Evolutionary conservation across 2,329 filamentous ascomycete species (phyloP).

Genomic region (Scedosporium dehoogii): DNA sequence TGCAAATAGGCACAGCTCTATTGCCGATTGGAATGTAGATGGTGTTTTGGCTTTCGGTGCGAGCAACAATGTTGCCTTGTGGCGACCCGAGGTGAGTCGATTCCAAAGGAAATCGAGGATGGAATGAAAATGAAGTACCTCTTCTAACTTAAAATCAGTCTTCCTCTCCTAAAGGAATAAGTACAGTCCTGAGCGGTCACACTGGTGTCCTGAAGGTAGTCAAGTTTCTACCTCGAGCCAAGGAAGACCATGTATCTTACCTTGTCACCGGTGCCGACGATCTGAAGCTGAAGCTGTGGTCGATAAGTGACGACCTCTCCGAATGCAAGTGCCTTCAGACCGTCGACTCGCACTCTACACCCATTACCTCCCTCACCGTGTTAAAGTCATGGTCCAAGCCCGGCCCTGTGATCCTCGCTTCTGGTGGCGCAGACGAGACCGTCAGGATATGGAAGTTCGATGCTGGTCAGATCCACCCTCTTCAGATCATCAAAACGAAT

Average conservation of each 20-base stretch:
- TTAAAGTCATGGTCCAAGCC: slow-evolving; percentile 19
- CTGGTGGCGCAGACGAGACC: slow-evolving; percentile 72
- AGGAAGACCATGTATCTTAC: slow-evolving; percentile 36
- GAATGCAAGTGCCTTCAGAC: slow-evolving; percentile 39
- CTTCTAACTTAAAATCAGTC: slow-evolving; percentile 18
- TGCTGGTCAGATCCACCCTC: slow-evolving; percentile 34
- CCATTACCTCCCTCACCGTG: slow-evolving; percentile 60
- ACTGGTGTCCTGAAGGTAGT: slow-evolving; percentile 73
- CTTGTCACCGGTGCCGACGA: slow-evolving; percentile 78
- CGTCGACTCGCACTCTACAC: slow-evolving; percentile 53
- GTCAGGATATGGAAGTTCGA: slow-evolving; percentile 60
- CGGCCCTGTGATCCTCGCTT: slow-evolving; percentile 49
- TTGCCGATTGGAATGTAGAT: slow-evolving; percentile 74
- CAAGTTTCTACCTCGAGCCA: slow-evolving; percentile 55
- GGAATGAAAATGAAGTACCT: not conserved
- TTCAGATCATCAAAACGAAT: slow-evolving; percentile 62
- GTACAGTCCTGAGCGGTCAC: slow-evolving; percentile 63
- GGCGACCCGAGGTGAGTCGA: slow-evolving; percentile 63
- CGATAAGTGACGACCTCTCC: slow-evolving; percentile 16
- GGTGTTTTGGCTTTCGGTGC: slow-evolving; percentile 80
- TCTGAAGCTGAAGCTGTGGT: slow-evolving; percentile 64
- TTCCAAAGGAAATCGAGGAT: slow-evolving; percentile 2
- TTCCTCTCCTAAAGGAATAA: slow-evolving; percentile 44
- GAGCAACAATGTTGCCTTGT: slow-evolving; percentile 80
- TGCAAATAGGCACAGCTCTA: slow-evolving; percentile 80